phyloP scores from a whole-genome alignment of 2,329 filamentous ascomycete genomes.

The Aspergillus versicolor region DNA sequence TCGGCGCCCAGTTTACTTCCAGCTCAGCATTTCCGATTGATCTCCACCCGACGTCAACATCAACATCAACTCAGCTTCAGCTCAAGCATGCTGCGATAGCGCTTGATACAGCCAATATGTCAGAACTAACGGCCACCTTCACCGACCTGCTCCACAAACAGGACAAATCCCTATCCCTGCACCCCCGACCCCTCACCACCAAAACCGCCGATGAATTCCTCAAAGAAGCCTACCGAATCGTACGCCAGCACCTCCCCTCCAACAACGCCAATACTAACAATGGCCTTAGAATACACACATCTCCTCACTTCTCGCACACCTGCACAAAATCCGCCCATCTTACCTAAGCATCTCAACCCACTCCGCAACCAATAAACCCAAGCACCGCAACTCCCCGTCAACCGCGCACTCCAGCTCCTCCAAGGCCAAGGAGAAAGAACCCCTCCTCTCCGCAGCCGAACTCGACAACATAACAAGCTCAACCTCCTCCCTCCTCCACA shows the following conservation, averaged over 20 bases:
- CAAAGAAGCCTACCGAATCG: constrained; percentile 91
- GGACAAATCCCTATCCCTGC: constrained; percentile 13
- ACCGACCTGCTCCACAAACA: constrained; percentile 32
- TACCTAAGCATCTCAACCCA: constrained; percentile 73
- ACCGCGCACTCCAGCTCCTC: constrained; percentile 8
- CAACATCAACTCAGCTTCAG: constrained; percentile 1
- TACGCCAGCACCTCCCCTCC: constrained; percentile 37
- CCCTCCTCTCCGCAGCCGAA: constrained; percentile 76
- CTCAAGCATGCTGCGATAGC: background rate
- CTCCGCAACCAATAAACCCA: constrained; percentile 46
- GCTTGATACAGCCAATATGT: constrained; percentile 31
- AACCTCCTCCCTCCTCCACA: constrained; percentile 79
- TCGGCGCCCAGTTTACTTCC: constrained; percentile 3
- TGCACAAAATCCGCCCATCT: constrained; percentile 79
- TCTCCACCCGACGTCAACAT: constrained; percentile 4
- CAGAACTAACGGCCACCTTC: constrained; percentile 41
- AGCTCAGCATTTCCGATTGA: constrained; percentile 10
- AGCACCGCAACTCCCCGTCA: constrained; percentile 24
- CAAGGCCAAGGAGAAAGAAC: constrained; percentile 40
- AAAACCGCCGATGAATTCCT: constrained; percentile 75
- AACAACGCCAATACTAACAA: constrained; percentile 2
- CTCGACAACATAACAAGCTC: constrained; percentile 84
- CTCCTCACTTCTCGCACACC: constrained; percentile 72
- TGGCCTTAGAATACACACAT: constrained; percentile 75
- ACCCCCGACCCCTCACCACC: constrained; percentile 17